Conservation (phyloP, 2,329 filamentous ascomycete genomes). For the Claviceps sp. region DNA sequence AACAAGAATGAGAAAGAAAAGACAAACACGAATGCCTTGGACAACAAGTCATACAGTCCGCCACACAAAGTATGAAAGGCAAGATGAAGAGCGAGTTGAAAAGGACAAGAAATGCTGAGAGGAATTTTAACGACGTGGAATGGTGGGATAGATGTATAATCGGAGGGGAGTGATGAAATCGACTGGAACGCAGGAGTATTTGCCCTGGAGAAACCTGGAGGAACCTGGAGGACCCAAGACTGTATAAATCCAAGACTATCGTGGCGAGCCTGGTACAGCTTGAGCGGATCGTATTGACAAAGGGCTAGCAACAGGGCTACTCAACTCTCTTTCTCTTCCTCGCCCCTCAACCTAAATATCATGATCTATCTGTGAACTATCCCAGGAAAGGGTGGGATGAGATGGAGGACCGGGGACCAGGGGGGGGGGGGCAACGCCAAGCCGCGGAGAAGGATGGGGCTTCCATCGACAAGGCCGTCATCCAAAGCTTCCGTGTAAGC, state of each 20-base stretch:
- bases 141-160: slow-evolving; percentile 29
- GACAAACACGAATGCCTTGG: slow-evolving; percentile 11
- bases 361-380: slow-evolving; percentile 21
- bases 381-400: slow-evolving; percentile 6
- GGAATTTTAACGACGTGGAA: slow-evolving; percentile 30
- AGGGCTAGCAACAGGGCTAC: slow-evolving; percentile 15
- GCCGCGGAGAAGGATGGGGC: slow-evolving; percentile 1
- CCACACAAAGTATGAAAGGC: slow-evolving; percentile 16
- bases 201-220: slow-evolving; percentile 4
- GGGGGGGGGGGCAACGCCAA: slow-evolving; percentile 3
- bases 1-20: neutral
- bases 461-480: slow-evolving; percentile 10
- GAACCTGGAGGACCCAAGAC: slow-evolving; percentile 19
- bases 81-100: slow-evolving; percentile 18
- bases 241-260: slow-evolving; percentile 26
- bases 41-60: slow-evolving; percentile 9
- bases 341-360: slow-evolving; percentile 18
- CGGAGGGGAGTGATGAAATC: slow-evolving; percentile 17
- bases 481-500: slow-evolving; percentile 7
- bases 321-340: slow-evolving; percentile 9
- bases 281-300: slow-evolving; percentile 20
- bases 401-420: slow-evolving; percentile 10
- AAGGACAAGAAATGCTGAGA: slow-evolving; percentile 29
- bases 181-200: slow-evolving; percentile 24
- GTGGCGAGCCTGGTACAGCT: slow-evolving; percentile 17